phyloP scores from a whole-genome alignment of 1,139 yeast genomes.

The Magnusiomyces tetraspermus region DNA sequence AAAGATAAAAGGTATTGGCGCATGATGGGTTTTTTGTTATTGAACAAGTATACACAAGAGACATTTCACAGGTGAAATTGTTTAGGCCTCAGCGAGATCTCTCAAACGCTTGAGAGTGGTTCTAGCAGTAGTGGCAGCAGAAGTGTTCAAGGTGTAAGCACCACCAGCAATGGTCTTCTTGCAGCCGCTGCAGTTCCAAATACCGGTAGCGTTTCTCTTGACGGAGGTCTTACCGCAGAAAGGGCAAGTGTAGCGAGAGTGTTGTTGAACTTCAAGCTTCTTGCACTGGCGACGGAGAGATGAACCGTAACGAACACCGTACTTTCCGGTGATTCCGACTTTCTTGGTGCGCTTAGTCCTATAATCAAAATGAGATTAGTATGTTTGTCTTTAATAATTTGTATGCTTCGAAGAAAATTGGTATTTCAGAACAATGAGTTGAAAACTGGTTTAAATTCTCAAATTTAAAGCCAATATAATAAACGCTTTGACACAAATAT shows the following conservation, averaged over 20 bases:
- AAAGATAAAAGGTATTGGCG: background rate
- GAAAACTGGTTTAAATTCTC: background rate
- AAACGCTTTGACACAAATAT: too few species aligned
- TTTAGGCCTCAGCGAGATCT: conserved; percentile 98
- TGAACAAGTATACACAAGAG: conserved; percentile 4
- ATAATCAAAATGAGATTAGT: background rate
- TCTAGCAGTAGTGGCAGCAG: conserved; percentile 99
- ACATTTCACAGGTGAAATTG: conserved; percentile 2
- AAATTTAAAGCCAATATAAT: background rate
- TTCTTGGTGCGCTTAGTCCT: conserved; percentile 99
- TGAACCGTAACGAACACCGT: conserved; percentile 99
- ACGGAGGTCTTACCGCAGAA: conserved; percentile 99
- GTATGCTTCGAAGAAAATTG: background rate
- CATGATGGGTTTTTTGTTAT: conserved; percentile 1
- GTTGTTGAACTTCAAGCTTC: conserved; percentile 98
- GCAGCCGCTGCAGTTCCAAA: conserved; percentile 97
- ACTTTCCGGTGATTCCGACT: conserved; percentile 99
- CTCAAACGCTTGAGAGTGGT: conserved; percentile 99
- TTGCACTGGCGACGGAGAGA: conserved; percentile 99
- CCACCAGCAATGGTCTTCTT: conserved; percentile 98
- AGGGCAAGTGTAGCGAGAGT: conserved; percentile 97
- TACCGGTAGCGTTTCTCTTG: conserved; percentile 97
- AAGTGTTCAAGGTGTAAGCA: conserved; percentile 98
- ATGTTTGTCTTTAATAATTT: background rate
- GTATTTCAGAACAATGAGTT: background rate